Conservation (phyloP, 176 grass and related monocot genomes). For the Themeda triandra region DNA sequence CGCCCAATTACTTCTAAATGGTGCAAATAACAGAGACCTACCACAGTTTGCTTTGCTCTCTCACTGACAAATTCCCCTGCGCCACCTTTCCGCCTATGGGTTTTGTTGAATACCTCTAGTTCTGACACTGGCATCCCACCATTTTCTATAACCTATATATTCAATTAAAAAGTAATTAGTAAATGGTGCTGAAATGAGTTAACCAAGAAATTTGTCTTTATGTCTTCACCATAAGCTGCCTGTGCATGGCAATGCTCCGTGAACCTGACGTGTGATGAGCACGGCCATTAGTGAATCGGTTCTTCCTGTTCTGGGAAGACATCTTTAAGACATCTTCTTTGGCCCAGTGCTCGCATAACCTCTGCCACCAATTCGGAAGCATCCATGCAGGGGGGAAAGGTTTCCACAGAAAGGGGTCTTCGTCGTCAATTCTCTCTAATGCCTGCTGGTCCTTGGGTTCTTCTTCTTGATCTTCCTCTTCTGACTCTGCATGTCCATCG, state of each 20-base stretch:
- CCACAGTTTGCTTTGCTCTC: slow-evolving; percentile 37
- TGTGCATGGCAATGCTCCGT: slow-evolving; percentile 36
- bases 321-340: slow-evolving; percentile 31
- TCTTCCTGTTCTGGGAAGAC: slow-evolving; percentile 29
- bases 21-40: slow-evolving; percentile 7
- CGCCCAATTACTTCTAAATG: neutral
- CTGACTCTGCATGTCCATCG: neutral
- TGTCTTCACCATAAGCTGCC: slow-evolving; percentile 31
- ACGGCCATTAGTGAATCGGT: slow-evolving; percentile 17
- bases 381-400: slow-evolving; percentile 38
- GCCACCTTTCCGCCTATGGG: slow-evolving; percentile 36
- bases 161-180: slow-evolving; percentile 28
- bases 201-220: neutral
- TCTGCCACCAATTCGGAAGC: slow-evolving; percentile 32
- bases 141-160: slow-evolving; percentile 30
- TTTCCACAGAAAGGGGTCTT: slow-evolving; percentile 35
- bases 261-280: slow-evolving; percentile 42
- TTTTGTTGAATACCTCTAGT: slow-evolving; percentile 37
- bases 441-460: slow-evolving; percentile 13
- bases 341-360: slow-evolving; percentile 39
- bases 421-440: neutral
- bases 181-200: slow-evolving; percentile 10
- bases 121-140: slow-evolving; percentile 36
- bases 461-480: slow-evolving; percentile 20
- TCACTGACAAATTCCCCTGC: slow-evolving; percentile 33